Base-by-base conservation (phyloP, 495 filamentous ascomycete species). In the Thermothielavioides terrestris region DNA sequence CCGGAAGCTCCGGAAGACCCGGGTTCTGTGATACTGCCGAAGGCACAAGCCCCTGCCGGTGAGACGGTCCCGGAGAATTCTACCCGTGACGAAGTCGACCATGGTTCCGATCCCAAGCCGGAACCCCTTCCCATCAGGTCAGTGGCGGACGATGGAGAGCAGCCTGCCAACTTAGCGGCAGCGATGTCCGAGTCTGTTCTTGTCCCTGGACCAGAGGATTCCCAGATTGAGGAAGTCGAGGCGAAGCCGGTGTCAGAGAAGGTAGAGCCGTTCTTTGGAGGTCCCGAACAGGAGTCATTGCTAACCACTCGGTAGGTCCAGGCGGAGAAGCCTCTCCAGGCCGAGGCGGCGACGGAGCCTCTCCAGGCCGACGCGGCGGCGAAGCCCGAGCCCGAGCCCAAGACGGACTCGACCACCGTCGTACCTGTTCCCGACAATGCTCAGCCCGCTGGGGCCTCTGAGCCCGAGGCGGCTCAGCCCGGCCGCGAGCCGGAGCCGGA, bases 371-470 rank as follows among this genome's bases (percentile, higher is more conserved):
- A 40, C 26, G 42, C 32, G 31, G 21, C 23, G 50, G 50, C 34
- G 44, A 26, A 61, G 28, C 42, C 50, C 50, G 43, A 56, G 47
- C 42, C 44, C 50, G 25, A 50, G 45, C 38, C 53, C 40, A 26
- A 43, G 49, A 31, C 31, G 44, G 7, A 34, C 31, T 12, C 46
- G 46, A 18, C 49, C 54, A 23, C 49, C 39, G 12, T 44, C 40
- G 27, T 50, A 43, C 36, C 26, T 21, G n/a, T 58, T 50, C 40
- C 52, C 53, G 35, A 62, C 52, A 35, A 40, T 60, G 40, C 28
- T 60, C 46, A 62, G 49, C 37, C 57, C 62, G 27, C 53, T 65
- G 50, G 58, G 57, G 20, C 59, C 60, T 26, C 52, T 63, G 39
- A 60, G 27, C 5, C 58, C 62, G 30, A 54, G 49, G 27, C 35